Evolutionary conservation across 768 basidiomycete species (phyloP).

Genomic region (Suillus decipiens): DNA sequence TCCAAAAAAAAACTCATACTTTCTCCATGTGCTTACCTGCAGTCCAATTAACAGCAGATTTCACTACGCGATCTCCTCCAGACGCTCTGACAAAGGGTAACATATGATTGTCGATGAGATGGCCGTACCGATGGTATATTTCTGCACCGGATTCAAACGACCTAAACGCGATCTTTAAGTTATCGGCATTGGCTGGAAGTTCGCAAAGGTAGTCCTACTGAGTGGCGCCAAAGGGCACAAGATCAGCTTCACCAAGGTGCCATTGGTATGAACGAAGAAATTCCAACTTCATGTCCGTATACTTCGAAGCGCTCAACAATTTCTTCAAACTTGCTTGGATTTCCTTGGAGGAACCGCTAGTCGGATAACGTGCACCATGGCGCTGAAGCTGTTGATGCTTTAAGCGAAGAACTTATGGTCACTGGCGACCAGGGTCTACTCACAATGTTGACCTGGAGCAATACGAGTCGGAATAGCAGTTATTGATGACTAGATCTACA

Average conservation of each 20-base stretch:
- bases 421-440: neutral
- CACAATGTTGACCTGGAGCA: slow-evolving; percentile 32
- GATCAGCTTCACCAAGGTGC: slow-evolving; percentile 53
- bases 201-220: slow-evolving; percentile 45
- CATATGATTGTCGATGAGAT: slow-evolving; percentile 43
- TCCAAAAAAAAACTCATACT: slow-evolving; percentile 6
- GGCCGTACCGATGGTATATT: slow-evolving; percentile 54
- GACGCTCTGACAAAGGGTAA: slow-evolving; percentile 58
- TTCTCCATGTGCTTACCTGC: slow-evolving; percentile 41
- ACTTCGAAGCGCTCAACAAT: slow-evolving; percentile 48
- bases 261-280: slow-evolving; percentile 65
- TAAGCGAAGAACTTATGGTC: neutral
- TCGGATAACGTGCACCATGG: slow-evolving; percentile 81
- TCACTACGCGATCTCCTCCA: slow-evolving; percentile 57
- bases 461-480: neutral
- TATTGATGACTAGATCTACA: neutral
- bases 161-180: slow-evolving; percentile 27
- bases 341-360: slow-evolving; percentile 41
- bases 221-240: slow-evolving; percentile 67
- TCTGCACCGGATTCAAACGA: slow-evolving; percentile 53
- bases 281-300: slow-evolving; percentile 46
- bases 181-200: neutral
- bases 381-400: slow-evolving; percentile 60
- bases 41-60: slow-evolving; percentile 71
- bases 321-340: slow-evolving; percentile 55